Base-by-base conservation (phyloP, 2,329 filamentous ascomycete genomes). In the Orbilia brochopaga region DNA sequence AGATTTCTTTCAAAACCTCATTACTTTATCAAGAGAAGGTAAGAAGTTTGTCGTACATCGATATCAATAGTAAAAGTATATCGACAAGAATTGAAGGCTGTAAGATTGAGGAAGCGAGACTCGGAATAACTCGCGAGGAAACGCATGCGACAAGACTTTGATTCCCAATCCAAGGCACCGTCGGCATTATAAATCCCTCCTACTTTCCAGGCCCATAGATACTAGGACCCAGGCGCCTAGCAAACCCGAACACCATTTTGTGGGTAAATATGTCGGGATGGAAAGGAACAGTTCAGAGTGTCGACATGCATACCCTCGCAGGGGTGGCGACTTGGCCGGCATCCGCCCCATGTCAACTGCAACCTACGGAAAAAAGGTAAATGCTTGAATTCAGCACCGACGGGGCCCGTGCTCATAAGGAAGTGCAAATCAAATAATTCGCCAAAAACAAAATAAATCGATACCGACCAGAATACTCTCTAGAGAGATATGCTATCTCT, bases 211-310 rank as follows among this genome's bases (percentile, higher is more conserved):
- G 10, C 40, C 19, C 50, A 56, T 56, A 32, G 21, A 3, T 56
- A 52, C 54, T 24, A 54, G 19, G 27, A 32, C 64, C 55, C 51
- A 42, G 48, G 54, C 54, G 51, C 55, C 24, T 40, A 51, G 42
- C 64, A 37, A 60, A 23, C 40, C 54, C 55, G 40, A 72, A 70
- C 59, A 35, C 66, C 59, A 64, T 64, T 19, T 35, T 65, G 24
- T 65, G 67, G 67, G 53, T 72, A 72, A 72, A 72, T 72, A 55
- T 65, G 51, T 59, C 60, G 67, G 67, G 54, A 55, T 61, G 11
- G 5, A 19, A 19, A 56, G 37, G n/a, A 72, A 40, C 55, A 60
- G 46, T 59, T 40, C 37, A 60, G 42, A 10, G 44, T n/a, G n/a
- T 23, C 15, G 8, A 19, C 44, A 23, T 11, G 17, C 19, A 10